Evolutionary conservation across 306 rosid species (phyloP).

Genomic region (Malus orientalis): DNA sequence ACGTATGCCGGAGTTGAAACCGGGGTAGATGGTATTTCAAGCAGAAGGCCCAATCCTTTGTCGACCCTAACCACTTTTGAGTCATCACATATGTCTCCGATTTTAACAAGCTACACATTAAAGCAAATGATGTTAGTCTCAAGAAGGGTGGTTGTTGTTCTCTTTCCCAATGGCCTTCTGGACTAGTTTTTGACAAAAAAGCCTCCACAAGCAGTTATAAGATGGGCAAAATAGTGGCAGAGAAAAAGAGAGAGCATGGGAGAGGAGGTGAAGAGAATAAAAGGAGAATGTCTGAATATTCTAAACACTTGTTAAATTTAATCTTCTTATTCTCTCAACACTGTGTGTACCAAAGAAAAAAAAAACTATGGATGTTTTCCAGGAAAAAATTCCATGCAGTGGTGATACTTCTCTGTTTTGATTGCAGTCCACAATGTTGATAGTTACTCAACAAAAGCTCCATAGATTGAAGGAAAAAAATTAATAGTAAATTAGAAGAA

Average conservation of each 20-base stretch:
- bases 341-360: neutral
- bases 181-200: neutral
- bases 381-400: neutral
- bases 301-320: neutral
- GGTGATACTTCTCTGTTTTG: neutral
- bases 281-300: neutral
- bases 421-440: neutral
- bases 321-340: neutral
- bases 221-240: neutral
- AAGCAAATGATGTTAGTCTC: constrained; percentile 10
- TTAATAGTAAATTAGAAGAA: too few relatives aligned
- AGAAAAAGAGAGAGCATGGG: neutral
- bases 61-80: constrained; percentile 87
- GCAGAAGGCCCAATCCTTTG: constrained; percentile 68
- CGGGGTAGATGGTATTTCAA: constrained; percentile 65
- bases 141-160: neutral
- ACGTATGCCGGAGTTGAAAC: constrained; percentile 73
- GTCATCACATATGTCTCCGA: constrained; percentile 74
- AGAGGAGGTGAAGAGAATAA: neutral
- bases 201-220: neutral
- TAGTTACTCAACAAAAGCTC: neutral
- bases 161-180: too few relatives aligned
- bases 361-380: neutral
- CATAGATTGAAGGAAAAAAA: too few relatives aligned
- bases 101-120: constrained; percentile 55